Percentiles rank a stretch among this genome's conserved stretches.
These are phyloP conservation scores for Sclerotinia subarctica DNA, from an alignment of 2,329 filamentous ascomycete genomes.

Conservation along the genomic window DNA sequence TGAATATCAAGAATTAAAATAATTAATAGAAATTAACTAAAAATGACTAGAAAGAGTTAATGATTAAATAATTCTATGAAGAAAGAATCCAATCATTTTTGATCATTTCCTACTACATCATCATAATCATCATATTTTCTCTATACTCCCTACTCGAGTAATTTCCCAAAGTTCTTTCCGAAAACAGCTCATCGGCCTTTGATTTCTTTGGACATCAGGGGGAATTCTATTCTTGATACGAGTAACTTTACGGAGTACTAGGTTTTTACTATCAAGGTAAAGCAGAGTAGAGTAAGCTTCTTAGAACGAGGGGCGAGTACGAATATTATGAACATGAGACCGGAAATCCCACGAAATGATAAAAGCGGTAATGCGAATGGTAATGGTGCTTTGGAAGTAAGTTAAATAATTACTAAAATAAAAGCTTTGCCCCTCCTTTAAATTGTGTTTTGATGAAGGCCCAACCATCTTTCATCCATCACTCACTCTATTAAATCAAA, in stretches of 20 bases:
- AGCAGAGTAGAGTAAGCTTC: background rate
- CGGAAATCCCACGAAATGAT: background rate
- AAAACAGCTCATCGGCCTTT: slow-evolving; percentile 10
- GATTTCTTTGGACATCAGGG: background rate
- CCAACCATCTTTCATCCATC: slow-evolving; percentile 5
- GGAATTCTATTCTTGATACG: background rate
- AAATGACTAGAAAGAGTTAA: background rate
- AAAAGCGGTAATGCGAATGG: background rate
- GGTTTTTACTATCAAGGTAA: background rate
- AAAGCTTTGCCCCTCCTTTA: slow-evolving; percentile 5
- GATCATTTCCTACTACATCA: background rate
- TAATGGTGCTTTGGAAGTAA: background rate
- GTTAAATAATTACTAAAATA: slow-evolving; percentile 1
- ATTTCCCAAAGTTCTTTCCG: background rate
- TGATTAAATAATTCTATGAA: background rate
- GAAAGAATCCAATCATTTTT: background rate
- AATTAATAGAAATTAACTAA: background rate
- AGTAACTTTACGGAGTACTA: no score
- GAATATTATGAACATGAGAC: background rate
- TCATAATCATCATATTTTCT: background rate
- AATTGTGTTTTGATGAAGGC: background rate
- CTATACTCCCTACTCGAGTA: no score
- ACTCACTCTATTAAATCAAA: background rate
- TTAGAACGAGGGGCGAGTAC: background rate
- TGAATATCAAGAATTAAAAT: background rate